Conservation (phyloP, 2,329 filamentous ascomycete species). For the Colletotrichum costaricense region DNA sequence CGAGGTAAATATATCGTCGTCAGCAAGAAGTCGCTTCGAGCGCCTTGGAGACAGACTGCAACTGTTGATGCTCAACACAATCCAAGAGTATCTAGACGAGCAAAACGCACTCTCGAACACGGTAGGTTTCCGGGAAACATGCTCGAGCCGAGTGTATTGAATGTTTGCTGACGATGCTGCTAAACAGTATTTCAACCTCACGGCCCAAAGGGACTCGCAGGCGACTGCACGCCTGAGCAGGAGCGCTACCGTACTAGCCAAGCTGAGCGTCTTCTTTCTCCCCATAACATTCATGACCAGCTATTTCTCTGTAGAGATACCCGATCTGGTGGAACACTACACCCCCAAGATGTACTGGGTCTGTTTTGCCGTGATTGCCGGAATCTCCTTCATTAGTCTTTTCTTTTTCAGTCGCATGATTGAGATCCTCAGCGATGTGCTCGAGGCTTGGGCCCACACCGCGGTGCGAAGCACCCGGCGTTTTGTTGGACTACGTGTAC, state of each 20-base stretch:
- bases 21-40: slow-evolving; percentile 68
- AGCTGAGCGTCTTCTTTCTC: slow-evolving; percentile 80
- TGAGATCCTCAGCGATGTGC: slow-evolving; percentile 57
- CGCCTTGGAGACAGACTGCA: slow-evolving; percentile 68
- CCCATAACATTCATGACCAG: slow-evolving; percentile 80
- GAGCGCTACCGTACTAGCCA: slow-evolving; percentile 78
- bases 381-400: slow-evolving; percentile 67
- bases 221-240: slow-evolving; percentile 78
- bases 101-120: slow-evolving; percentile 77
- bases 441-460: slow-evolving; percentile 49
- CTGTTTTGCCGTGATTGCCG: slow-evolving; percentile 72
- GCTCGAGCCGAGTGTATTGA: not conserved
- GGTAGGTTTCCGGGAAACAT: slow-evolving; percentile 53
- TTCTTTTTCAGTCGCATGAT: slow-evolving; percentile 62
- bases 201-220: slow-evolving; percentile 79
- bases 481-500: not conserved
- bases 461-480: not conserved
- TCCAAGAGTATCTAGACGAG: slow-evolving; percentile 73
- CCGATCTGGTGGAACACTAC: slow-evolving; percentile 66
- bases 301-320: slow-evolving; percentile 78
- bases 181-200: slow-evolving; percentile 79
- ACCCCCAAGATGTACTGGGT: slow-evolving; percentile 74
- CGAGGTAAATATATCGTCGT: slow-evolving; percentile 49
- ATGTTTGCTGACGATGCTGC: not conserved
- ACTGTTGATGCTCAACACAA: slow-evolving; percentile 70